Evolutionary conservation across 2,329 filamentous ascomycete species (phyloP).

Genomic region (Penicillium olsonii): DNA sequence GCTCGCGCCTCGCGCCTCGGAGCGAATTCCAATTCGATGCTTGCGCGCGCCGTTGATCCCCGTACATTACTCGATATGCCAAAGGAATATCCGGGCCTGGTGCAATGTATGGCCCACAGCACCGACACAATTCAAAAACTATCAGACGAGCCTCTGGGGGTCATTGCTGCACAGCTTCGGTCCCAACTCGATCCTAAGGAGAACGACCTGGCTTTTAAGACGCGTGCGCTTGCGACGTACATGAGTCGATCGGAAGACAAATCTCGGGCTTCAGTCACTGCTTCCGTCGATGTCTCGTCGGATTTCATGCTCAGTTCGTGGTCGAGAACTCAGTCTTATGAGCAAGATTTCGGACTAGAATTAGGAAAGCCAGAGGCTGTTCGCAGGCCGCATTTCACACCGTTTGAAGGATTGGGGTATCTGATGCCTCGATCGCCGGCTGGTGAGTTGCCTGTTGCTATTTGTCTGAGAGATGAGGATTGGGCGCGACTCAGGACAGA

Average conservation of each 20-base stretch:
- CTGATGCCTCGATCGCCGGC: constrained; percentile 49
- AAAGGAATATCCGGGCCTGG: constrained; percentile 49
- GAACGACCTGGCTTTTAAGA: constrained; percentile 32
- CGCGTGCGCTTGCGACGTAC: constrained; percentile 46
- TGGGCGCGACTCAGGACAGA: constrained; percentile 48
- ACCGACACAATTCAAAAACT: constrained; percentile 32
- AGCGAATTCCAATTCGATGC: constrained; percentile 23
- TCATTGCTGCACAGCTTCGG: constrained; percentile 44
- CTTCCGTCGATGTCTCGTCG: constrained; percentile 35
- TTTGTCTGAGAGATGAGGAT: constrained; percentile 53
- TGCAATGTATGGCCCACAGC: constrained; percentile 51
- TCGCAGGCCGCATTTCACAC: constrained; percentile 49
- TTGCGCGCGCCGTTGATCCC: constrained; percentile 54
- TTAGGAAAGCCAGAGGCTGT: constrained; percentile 52
- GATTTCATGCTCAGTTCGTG: constrained; percentile 60
- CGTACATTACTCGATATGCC: constrained; percentile 47
- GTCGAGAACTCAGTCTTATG: constrained; percentile 50
- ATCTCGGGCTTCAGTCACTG: constrained; percentile 24
- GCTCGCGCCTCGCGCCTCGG: constrained; percentile 43
- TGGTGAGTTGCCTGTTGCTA: constrained; percentile 47
- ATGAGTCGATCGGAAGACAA: constrained; percentile 39
- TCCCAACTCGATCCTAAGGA: constrained; percentile 35
- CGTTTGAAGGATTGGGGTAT: constrained; percentile 53
- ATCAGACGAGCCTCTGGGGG: constrained; percentile 32
- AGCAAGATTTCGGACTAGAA: constrained; percentile 48